These are phyloP conservation scores for Lactarius hatsudake DNA, from an alignment of 768 basidiomycete species.

Conservation along the genomic window DNA sequence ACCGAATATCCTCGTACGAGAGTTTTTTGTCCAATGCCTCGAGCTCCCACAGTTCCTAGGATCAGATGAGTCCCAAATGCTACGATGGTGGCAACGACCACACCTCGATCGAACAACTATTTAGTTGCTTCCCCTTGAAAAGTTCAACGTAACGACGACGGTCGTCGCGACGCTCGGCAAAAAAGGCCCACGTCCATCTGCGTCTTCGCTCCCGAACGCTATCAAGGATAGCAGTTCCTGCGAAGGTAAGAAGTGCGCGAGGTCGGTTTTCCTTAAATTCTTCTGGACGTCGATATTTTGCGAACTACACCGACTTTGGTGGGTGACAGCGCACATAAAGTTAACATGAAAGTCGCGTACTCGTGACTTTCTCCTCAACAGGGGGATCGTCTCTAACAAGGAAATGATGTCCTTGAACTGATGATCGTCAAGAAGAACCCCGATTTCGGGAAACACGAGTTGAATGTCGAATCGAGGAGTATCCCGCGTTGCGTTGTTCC, in stretches of 20 bases:
- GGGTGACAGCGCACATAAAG: constrained; percentile 23
- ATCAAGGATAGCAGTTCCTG: constrained; percentile 71
- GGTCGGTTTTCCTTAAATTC: constrained; percentile 60
- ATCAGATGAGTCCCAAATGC: constrained; percentile 16
- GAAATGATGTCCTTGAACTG: constrained; percentile 95
- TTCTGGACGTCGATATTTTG: constrained; percentile 67
- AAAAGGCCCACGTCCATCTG: constrained; percentile 91
- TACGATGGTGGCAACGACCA: not conserved
- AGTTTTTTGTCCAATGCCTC: constrained; percentile 76
- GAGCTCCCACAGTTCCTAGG: constrained; percentile 52
- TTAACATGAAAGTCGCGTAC: constrained; percentile 37
- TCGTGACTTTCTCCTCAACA: constrained; percentile 83
- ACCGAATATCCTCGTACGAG: constrained; percentile 91
- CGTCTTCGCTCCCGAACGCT: constrained; percentile 79
- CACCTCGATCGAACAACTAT: constrained; percentile 56
- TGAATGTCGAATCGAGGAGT: constrained; percentile 86
- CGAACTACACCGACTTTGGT: constrained; percentile 56
- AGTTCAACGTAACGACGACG: constrained; percentile 79
- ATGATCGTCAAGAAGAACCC: constrained; percentile 84
- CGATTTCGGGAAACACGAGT: constrained; percentile 89
- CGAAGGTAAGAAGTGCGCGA: constrained; percentile 72
- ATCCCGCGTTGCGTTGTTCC: constrained; percentile 67
- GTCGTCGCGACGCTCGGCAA: constrained; percentile 84
- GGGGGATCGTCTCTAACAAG: constrained; percentile 93
- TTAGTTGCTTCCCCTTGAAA: constrained; percentile 72